These are phyloP conservation scores for Alnus glutinosa DNA, from an alignment of 306 rosid genomes.

Conservation along the genomic window DNA sequence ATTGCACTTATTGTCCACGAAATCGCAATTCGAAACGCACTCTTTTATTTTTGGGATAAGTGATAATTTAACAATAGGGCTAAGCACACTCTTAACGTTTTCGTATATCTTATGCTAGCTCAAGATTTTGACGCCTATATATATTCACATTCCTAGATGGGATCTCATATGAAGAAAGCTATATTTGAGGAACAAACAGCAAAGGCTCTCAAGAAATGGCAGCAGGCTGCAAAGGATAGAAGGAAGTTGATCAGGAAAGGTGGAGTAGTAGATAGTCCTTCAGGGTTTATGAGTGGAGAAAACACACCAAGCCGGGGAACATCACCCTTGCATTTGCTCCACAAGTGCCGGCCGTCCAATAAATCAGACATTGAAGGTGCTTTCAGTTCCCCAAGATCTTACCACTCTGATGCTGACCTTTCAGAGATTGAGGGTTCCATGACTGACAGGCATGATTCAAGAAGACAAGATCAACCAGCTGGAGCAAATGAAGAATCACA, in stretches of 20 bases:
- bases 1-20: too few relatives aligned
- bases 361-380: constrained; percentile 41
- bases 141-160: constrained; percentile 50
- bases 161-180: constrained; percentile 67
- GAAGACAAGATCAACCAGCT: background rate
- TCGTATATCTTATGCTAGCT: too few relatives aligned
- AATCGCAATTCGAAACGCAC: too few relatives aligned
- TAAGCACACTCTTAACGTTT: too few relatives aligned
- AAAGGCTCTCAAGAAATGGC: constrained; percentile 71
- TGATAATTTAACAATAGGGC: too few relatives aligned
- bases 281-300: constrained; percentile 50
- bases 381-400: constrained; percentile 47
- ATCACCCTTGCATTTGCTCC: constrained; percentile 59
- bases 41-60: too few relatives aligned
- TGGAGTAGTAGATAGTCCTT: constrained; percentile 25
- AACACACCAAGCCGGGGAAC: constrained; percentile 62
- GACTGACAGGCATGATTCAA: background rate
- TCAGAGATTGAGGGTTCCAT: constrained; percentile 36
- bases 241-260: constrained; percentile 38
- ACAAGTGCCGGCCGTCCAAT: constrained; percentile 44
- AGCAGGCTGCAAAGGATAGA: constrained; percentile 45
- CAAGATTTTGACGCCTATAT: background rate
- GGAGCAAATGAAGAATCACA: constrained; percentile 22
- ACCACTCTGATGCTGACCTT: constrained; percentile 57
- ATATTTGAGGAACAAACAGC: constrained; percentile 73